Evolutionary conservation across 1,284 basidiomycete genomes (phyloP).

Genomic region (Boletellus deceptivus): DNA sequence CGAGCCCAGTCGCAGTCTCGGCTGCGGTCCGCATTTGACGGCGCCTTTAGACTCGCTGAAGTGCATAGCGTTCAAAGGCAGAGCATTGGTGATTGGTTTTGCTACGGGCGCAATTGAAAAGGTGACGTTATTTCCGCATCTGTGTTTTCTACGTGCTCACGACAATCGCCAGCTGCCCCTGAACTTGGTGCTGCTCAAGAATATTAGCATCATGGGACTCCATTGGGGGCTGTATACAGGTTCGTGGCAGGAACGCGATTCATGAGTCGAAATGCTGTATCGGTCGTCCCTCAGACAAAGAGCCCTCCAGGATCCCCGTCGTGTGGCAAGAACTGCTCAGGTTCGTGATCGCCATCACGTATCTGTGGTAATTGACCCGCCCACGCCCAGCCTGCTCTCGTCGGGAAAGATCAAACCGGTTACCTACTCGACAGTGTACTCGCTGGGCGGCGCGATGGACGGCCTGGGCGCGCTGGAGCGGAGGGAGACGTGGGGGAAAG

Average conservation of each 20-base stretch:
- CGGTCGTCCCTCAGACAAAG: slow-evolving; percentile 49
- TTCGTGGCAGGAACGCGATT: slow-evolving; percentile 37
- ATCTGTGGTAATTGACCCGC: slow-evolving; percentile 3
- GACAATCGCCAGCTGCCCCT: slow-evolving; percentile 62
- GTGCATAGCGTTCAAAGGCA: slow-evolving; percentile 93
- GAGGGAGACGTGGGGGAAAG: slow-evolving; percentile 94
- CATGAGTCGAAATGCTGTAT: not conserved
- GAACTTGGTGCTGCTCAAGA: slow-evolving; percentile 87
- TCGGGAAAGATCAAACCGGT: slow-evolving; percentile 70
- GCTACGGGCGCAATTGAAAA: slow-evolving; percentile 89
- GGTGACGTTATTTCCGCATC: slow-evolving; percentile 38
- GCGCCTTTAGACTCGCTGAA: slow-evolving; percentile 63
- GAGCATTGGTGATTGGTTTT: slow-evolving; percentile 90
- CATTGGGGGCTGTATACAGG: slow-evolving; percentile 83
- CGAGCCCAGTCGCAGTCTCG: slow-evolving; percentile 24
- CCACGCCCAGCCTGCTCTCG: slow-evolving; percentile 55
- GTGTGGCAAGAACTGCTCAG: slow-evolving; percentile 79
- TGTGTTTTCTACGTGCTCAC: slow-evolving; percentile 1
- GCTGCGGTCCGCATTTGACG: not conserved
- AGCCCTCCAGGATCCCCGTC: slow-evolving; percentile 59
- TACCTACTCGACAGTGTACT: slow-evolving; percentile 70
- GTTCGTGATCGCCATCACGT: slow-evolving; percentile 37
- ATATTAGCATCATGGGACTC: slow-evolving; percentile 77
- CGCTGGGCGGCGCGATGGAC: slow-evolving; percentile 54
- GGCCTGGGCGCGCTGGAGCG: slow-evolving; percentile 75